Conservation (phyloP, 2,329 filamentous ascomycete genomes). For the Pseudopyricularia cyperi region DNA sequence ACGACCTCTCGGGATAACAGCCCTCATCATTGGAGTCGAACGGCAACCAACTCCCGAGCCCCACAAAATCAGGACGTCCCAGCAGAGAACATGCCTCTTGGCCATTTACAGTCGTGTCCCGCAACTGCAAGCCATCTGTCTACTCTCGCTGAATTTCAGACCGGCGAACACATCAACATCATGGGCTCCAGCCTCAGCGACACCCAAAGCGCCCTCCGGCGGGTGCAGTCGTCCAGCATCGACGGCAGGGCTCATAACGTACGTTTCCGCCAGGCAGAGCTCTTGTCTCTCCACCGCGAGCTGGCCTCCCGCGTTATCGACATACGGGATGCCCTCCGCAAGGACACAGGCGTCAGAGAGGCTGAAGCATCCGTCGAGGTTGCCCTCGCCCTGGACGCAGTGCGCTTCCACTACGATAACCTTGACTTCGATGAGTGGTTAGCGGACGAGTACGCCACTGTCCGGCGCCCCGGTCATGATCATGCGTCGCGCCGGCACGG, state of each 20-base stretch:
- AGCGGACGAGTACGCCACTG: constrained; percentile 17
- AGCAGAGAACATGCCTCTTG: too few species aligned
- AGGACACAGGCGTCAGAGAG: constrained; percentile 14
- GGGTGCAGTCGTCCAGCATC: constrained; percentile 17
- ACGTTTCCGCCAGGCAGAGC: constrained; percentile 23
- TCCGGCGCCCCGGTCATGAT: constrained; percentile 7
- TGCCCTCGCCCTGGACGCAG: constrained; percentile 15
- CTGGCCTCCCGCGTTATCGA: too few species aligned
- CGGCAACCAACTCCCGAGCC: background rate
- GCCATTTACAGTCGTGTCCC: too few species aligned
- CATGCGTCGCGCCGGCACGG: too few species aligned
- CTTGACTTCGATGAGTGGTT: constrained; percentile 14
- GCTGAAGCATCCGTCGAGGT: constrained; percentile 19
- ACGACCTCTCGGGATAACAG: too few species aligned
- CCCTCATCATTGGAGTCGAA: background rate
- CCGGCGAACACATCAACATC: background rate
- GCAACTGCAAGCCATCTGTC: too few species aligned
- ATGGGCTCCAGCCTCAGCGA: background rate
- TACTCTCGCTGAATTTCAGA: too few species aligned
- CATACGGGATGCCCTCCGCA: constrained; percentile 16
- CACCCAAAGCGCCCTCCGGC: constrained; percentile 9
- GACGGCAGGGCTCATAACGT: constrained; percentile 25
- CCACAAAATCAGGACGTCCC: background rate
- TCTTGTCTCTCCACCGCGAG: constrained; percentile 23
- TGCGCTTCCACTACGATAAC: constrained; percentile 15